A percentile compares a stretch with the other conserved stretches of the same genome.
phyloP scores from a whole-genome alignment of 2,329 filamentous ascomycete species.

The Grosmannia clavigera region DNA sequence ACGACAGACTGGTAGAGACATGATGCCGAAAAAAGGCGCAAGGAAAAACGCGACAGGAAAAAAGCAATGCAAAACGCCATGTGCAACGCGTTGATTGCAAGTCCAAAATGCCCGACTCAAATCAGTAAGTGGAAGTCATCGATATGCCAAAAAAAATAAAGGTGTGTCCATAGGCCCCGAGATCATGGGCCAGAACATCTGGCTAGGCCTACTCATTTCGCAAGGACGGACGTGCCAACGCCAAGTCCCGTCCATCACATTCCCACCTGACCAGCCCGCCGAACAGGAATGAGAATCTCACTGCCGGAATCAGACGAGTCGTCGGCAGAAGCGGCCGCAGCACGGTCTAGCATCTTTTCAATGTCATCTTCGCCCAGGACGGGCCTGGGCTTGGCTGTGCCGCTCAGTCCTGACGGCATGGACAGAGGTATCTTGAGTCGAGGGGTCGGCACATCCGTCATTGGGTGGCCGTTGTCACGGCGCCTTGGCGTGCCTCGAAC shows the following conservation, averaged over 20 bases:
- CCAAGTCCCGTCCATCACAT: neutral
- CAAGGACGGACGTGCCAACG: neutral
- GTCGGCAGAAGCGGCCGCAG: slow-evolving; percentile 30
- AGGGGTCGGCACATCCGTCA: slow-evolving; percentile 17
- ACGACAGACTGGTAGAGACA: neutral
- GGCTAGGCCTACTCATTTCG: neutral
- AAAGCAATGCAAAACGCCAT: neutral
- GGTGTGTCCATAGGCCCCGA: neutral
- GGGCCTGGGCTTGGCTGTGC: slow-evolving; percentile 25
- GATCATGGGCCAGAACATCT: neutral
- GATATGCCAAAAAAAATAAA: neutral
- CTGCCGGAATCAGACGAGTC: slow-evolving; percentile 45
- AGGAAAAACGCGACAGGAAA: neutral
- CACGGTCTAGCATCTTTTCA: slow-evolving; percentile 44
- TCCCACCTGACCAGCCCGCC: slow-evolving; percentile 4
- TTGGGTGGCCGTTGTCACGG: slow-evolving; percentile 18
- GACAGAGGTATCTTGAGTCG: slow-evolving; percentile 30
- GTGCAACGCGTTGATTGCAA: neutral
- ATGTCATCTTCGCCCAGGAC: slow-evolving; percentile 42
- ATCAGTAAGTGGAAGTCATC: neutral
- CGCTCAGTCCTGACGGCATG: slow-evolving; percentile 35
- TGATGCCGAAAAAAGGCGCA: neutral
- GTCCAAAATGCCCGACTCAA: neutral
- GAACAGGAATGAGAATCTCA: slow-evolving; percentile 37
- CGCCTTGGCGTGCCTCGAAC: slow-evolving; percentile 27